Percentiles rank a stretch among this genome's conserved stretches.
Conservation (phyloP, 495 filamentous ascomycete genomes). For the Amniculicola lignicola region DNA sequence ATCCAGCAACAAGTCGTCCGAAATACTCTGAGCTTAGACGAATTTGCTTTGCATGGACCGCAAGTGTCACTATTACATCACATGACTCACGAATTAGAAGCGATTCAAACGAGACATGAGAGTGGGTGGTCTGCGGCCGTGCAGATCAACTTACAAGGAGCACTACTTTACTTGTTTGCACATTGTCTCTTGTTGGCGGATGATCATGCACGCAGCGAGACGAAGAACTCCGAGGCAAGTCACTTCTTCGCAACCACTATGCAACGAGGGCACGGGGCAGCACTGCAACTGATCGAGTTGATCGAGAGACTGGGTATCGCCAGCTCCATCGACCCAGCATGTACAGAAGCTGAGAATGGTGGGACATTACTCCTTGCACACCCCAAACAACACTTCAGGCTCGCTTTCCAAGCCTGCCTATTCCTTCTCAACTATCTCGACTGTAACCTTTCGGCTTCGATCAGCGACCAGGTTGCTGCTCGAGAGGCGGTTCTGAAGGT, state of each 20-base stretch:
- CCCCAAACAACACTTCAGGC: slow-evolving; percentile 12
- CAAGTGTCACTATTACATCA: background rate
- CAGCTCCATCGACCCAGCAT: background rate
- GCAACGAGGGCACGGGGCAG: slow-evolving; percentile 2
- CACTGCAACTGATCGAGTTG: background rate
- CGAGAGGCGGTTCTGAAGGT: slow-evolving; percentile 7
- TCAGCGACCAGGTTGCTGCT: slow-evolving; percentile 9
- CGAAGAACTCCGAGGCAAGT: background rate
- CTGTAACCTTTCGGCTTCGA: slow-evolving; percentile 1
- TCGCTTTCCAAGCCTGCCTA: slow-evolving; percentile 16
- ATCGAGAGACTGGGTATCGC: background rate
- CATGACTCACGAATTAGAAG: slow-evolving; percentile 1
- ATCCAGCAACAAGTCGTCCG: slow-evolving; percentile 4
- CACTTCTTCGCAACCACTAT: background rate
- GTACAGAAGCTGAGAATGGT: background rate
- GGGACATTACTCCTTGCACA: slow-evolving; percentile 8
- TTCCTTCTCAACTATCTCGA: slow-evolving; percentile 23
- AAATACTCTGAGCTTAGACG: slow-evolving; percentile 2
- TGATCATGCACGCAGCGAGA: background rate
- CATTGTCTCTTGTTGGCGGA: slow-evolving; percentile 2
- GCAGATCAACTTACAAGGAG: slow-evolving; percentile 5
- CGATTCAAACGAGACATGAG: background rate
- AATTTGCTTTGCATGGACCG: background rate
- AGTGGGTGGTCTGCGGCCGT: background rate
- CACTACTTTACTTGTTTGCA: background rate